These are phyloP conservation scores for Dichotomopilus funicola DNA, from an alignment of 2,329 filamentous ascomycete genomes.

Conservation along the genomic window DNA sequence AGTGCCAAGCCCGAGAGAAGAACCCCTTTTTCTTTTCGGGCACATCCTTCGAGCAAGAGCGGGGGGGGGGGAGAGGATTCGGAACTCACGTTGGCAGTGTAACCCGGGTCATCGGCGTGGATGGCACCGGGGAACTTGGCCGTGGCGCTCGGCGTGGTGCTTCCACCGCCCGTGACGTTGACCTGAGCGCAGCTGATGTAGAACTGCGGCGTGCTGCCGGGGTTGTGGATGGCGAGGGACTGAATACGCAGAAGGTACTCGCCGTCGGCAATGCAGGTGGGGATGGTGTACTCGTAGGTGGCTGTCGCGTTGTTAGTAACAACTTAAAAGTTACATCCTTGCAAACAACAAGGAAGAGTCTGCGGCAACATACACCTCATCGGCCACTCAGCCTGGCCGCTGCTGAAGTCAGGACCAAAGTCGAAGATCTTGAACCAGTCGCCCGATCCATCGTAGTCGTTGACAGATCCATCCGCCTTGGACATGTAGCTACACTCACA, in stretches of 20 bases:
- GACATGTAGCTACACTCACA: slow-evolving; percentile 30
- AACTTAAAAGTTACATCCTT: background rate
- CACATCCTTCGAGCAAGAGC: background rate
- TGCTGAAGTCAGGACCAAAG: slow-evolving; percentile 26
- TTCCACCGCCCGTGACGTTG: slow-evolving; percentile 32
- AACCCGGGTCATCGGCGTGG: slow-evolving; percentile 30
- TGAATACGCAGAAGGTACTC: slow-evolving; percentile 40
- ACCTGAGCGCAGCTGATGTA: slow-evolving; percentile 36
- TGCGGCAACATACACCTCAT: slow-evolving; percentile 26
- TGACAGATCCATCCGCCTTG: slow-evolving; percentile 32
- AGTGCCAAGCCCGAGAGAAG: background rate
- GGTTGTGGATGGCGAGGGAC: slow-evolving; percentile 38
- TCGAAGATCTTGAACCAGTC: slow-evolving; percentile 40
- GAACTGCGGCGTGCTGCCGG: slow-evolving; percentile 34
- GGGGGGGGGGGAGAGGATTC: background rate
- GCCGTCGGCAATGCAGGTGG: slow-evolving; percentile 25
- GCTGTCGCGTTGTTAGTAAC: slow-evolving; percentile 12
- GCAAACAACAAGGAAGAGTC: background rate
- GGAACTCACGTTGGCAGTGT: slow-evolving; percentile 29
- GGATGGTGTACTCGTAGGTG: slow-evolving; percentile 20
- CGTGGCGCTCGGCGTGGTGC: slow-evolving; percentile 30
- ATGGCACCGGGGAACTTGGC: slow-evolving; percentile 33
- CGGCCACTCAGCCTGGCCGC: slow-evolving; percentile 21
- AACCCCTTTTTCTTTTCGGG: no score
- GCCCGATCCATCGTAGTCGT: slow-evolving; percentile 34